phyloP scores from a whole-genome alignment of 2,329 filamentous ascomycete species.

The Colletotrichum aenigma region DNA sequence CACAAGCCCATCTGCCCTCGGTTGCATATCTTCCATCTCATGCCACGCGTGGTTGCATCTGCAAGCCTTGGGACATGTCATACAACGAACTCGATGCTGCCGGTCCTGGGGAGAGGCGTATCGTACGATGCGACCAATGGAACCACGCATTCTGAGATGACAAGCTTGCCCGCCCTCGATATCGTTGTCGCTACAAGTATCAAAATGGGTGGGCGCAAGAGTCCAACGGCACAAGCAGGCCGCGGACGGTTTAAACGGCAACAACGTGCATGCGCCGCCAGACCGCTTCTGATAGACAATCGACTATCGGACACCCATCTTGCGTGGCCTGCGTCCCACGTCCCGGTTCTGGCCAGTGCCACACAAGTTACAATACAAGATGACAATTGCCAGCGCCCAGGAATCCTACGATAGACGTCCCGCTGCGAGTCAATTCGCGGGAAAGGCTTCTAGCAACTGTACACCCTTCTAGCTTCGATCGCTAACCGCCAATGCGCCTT shows the following conservation, averaged over 20 bases:
- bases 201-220: neutral
- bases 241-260: neutral
- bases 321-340: neutral
- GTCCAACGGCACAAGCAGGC: neutral
- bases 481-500: neutral
- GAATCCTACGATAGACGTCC: neutral
- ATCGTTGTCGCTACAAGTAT: neutral
- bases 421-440: neutral
- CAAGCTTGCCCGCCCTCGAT: neutral
- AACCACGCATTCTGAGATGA: neutral
- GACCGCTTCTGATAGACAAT: neutral
- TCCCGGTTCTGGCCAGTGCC: neutral
- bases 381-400: neutral
- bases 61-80: neutral
- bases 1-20: neutral
- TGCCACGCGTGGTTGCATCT: neutral
- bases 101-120: neutral
- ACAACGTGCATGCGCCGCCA: neutral
- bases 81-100: neutral
- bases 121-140: neutral
- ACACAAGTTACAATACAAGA: neutral
- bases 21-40: neutral
- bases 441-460: constrained; percentile 7
- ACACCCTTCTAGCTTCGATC: constrained; percentile 1
- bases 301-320: neutral